Conservation (phyloP, 2,329 filamentous ascomycete species). For the Monilinia fructigena region DNA sequence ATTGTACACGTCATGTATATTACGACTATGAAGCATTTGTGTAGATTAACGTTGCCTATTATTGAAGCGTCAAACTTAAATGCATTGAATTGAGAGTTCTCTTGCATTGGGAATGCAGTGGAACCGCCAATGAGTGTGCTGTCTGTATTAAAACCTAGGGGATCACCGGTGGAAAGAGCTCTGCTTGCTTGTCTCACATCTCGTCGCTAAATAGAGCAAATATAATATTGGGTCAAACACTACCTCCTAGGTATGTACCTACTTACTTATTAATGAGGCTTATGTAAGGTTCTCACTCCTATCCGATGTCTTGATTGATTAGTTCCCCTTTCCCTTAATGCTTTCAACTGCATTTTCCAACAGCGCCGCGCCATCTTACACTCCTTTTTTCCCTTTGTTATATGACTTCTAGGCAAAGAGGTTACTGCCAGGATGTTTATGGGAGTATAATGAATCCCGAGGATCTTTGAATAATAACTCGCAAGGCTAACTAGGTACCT, state of each 20-base stretch:
- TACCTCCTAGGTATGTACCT: background rate
- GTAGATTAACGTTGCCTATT: too few species aligned
- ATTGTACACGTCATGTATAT: too few species aligned
- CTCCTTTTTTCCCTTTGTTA: background rate
- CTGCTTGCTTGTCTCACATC: background rate
- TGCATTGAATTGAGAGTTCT: too few species aligned
- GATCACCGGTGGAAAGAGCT: too few species aligned
- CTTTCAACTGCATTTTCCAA: background rate
- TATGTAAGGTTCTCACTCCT: constrained; percentile 6
- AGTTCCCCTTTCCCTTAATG: too few species aligned
- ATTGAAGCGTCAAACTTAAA: too few species aligned
- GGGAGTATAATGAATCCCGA: background rate
- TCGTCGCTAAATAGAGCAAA: background rate
- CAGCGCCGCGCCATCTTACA: background rate
- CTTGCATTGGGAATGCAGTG: too few species aligned
- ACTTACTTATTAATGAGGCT: background rate
- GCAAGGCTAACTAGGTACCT: background rate
- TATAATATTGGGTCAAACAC: background rate
- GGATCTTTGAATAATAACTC: background rate
- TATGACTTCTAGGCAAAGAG: background rate
- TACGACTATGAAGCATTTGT: too few species aligned
- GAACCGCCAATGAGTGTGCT: too few species aligned
- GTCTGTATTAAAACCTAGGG: too few species aligned
- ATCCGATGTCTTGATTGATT: too few species aligned
- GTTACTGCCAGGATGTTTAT: background rate